phyloP scores from a whole-genome alignment of 2,329 filamentous ascomycete genomes.

The Penicillium sp. region DNA sequence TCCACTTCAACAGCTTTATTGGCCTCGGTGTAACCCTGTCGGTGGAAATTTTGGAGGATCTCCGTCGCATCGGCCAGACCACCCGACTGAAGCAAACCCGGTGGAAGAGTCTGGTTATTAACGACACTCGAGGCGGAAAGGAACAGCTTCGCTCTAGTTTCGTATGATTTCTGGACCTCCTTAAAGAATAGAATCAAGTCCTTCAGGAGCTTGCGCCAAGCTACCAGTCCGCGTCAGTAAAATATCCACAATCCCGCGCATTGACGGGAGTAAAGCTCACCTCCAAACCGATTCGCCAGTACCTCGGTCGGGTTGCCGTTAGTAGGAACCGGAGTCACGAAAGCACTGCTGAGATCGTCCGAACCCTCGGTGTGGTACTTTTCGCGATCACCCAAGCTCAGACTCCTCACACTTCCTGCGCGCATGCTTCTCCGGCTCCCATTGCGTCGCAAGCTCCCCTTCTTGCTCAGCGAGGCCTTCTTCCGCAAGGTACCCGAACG shows the following conservation, averaged over 20 bases:
- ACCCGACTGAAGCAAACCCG: constrained; percentile 72
- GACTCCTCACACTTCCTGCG: constrained; percentile 81
- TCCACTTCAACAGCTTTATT: constrained; percentile 90
- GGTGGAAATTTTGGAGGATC: constrained; percentile 79
- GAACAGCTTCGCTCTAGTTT: constrained; percentile 76
- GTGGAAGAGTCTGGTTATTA: constrained; percentile 72
- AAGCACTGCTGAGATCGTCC: constrained; percentile 74
- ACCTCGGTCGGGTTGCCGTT: constrained; percentile 83
- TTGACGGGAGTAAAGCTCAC: constrained; percentile 42
- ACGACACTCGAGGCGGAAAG: constrained; percentile 79
- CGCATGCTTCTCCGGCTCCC: constrained; percentile 76
- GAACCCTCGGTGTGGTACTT: constrained; percentile 46
- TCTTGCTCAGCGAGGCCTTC: constrained; percentile 73
- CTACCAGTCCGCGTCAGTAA: constrained; percentile 44
- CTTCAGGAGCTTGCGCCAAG: constrained; percentile 93
- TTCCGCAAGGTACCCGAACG: constrained; percentile 81
- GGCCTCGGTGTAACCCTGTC: constrained; percentile 71
- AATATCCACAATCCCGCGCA: background rate
- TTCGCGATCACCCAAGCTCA: constrained; percentile 65
- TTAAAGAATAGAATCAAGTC: constrained; percentile 92
- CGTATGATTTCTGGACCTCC: constrained; percentile 86
- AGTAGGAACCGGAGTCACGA: constrained; percentile 86
- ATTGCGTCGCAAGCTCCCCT: constrained; percentile 72
- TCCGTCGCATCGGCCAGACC: constrained; percentile 86
- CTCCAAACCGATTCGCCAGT: constrained; percentile 82